A percentile compares a stretch with the other conserved stretches of the same genome.
Conservation (phyloP, 495 filamentous ascomycete species). For the Aspergillus cavernicola region DNA sequence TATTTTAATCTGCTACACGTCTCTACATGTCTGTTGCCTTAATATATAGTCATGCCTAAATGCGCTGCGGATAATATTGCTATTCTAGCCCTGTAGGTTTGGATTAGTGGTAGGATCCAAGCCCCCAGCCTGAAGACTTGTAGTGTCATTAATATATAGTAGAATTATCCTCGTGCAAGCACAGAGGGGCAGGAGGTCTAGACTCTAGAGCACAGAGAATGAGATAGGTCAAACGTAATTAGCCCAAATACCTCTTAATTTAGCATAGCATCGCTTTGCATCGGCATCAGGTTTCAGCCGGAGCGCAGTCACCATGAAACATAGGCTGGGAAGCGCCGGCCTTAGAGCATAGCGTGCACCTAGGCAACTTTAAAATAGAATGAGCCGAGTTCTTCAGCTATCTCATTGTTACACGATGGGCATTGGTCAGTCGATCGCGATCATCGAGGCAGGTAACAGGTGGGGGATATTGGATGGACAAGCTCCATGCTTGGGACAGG, state of each 20-base stretch:
- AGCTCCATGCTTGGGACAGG: not conserved
- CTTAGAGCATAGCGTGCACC: not conserved
- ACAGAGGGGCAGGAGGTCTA: not conserved
- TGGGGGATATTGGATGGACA: too few relatives aligned
- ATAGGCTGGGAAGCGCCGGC: conserved; percentile 13
- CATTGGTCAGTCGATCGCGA: too few relatives aligned
- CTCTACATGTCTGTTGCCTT: too few relatives aligned
- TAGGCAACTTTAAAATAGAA: conserved; percentile 6
- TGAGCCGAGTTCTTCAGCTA: not conserved
- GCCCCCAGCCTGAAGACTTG: too few relatives aligned
- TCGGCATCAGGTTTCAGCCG: conserved; percentile 11
- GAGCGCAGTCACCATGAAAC: conserved; percentile 9
- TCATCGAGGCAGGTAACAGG: too few relatives aligned
- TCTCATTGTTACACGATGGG: not conserved
- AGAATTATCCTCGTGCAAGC: not conserved
- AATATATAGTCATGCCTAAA: too few relatives aligned
- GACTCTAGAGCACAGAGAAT: not conserved
- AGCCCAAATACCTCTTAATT: not conserved
- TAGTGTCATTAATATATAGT: too few relatives aligned
- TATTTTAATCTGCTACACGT: too few relatives aligned
- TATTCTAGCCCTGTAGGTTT: too few relatives aligned
- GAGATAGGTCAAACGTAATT: not conserved
- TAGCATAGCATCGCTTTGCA: not conserved
- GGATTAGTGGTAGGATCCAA: too few relatives aligned
- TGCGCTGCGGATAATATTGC: too few relatives aligned